Percentiles rank a stretch among this genome's conserved stretches.
phyloP scores from a whole-genome alignment of 1,139 yeast genomes.

The Suhomyces terraborum region DNA sequence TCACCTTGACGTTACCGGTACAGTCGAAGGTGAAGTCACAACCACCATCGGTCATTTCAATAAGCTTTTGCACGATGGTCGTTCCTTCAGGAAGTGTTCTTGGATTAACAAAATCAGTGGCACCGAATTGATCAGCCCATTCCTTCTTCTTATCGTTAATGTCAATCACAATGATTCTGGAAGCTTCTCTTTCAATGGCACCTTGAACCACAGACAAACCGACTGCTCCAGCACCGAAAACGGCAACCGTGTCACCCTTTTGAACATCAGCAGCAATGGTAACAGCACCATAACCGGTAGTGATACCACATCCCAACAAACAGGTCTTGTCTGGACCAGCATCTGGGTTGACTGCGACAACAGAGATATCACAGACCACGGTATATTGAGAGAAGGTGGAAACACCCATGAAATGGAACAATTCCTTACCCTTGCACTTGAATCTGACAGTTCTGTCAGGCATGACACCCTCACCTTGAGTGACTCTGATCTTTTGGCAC shows the following conservation, averaged over 20 bases:
- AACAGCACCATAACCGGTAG: constrained; percentile 98
- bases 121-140: constrained; percentile 91
- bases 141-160: constrained; percentile 78
- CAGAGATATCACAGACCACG: constrained; percentile 96
- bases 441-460: constrained; percentile 96
- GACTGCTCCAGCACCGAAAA: constrained; percentile 97
- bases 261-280: constrained; percentile 90
- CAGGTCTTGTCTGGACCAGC: constrained; percentile 89
- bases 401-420: constrained; percentile 95
- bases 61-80: constrained; percentile 77
- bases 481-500: constrained; percentile 87
- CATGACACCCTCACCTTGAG: constrained; percentile 90
- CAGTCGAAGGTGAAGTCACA: constrained; percentile 95
- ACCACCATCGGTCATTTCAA: constrained; percentile 95
- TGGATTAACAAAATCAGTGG: constrained; percentile 93
- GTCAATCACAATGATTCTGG: constrained; percentile 83
- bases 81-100: constrained; percentile 68
- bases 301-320: constrained; percentile 95
- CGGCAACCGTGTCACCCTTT: constrained; percentile 91
- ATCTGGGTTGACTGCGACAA: constrained; percentile 82
- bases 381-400: constrained; percentile 96
- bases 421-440: constrained; percentile 76
- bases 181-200: constrained; percentile 79
- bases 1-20: constrained; percentile 92
- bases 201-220: constrained; percentile 97